These are phyloP conservation scores for Geotrichum carabidarum DNA, from an alignment of 1,139 yeast species.

Conservation along the genomic window DNA sequence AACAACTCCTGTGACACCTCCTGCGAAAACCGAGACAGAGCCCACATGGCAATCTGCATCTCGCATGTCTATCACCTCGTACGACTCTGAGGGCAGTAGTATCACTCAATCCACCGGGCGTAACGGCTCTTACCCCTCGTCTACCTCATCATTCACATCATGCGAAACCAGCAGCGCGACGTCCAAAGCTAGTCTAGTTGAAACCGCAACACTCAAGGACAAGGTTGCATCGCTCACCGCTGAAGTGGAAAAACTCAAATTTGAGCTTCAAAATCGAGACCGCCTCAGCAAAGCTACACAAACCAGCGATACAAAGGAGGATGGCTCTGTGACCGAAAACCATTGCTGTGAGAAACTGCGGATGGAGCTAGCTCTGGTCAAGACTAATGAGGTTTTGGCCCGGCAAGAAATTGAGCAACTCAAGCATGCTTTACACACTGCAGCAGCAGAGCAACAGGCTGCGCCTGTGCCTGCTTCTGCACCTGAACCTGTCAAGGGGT, in stretches of 20 bases:
- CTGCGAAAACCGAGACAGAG: background rate
- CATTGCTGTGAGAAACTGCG: constrained; percentile 31
- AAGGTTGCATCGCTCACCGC: constrained; percentile 16
- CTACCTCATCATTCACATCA: constrained; percentile 18
- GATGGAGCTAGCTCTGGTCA: constrained; percentile 34
- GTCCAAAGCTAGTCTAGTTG: constrained; percentile 6
- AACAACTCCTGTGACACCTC: constrained; percentile 4
- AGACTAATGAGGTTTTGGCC: constrained; percentile 34
- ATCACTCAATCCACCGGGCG: constrained; percentile 6
- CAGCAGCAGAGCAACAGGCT: constrained; percentile 4
- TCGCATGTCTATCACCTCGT: constrained; percentile 15
- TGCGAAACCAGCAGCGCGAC: constrained; percentile 10
- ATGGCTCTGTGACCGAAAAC: constrained; percentile 12
- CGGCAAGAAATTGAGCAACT: constrained; percentile 34
- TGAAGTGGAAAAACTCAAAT: constrained; percentile 19
- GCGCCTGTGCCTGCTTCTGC: background rate
- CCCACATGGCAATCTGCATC: background rate
- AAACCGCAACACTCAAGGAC: constrained; percentile 10
- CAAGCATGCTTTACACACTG: constrained; percentile 25
- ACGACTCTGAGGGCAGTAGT: constrained; percentile 11
- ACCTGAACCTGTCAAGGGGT: constrained; percentile 12
- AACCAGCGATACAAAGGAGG: constrained; percentile 7
- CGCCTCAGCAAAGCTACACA: constrained; percentile 7
- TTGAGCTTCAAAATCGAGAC: constrained; percentile 17
- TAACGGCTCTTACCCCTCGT: constrained; percentile 9